phyloP scores from a whole-genome alignment of 306 rosid species.

The Comarum palustre region DNA sequence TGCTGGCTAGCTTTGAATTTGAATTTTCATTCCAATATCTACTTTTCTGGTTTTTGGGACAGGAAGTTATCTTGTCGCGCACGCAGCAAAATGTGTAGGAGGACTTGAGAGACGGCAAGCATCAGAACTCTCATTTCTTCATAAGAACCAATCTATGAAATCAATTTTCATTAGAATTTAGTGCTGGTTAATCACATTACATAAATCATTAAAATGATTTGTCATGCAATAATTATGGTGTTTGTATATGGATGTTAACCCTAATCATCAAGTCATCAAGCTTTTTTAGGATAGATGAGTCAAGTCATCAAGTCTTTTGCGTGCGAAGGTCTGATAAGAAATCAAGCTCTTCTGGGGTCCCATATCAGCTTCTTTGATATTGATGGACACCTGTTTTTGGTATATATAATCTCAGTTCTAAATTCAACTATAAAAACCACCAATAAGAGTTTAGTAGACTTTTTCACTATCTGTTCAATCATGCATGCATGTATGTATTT shows the following conservation, averaged over 20 bases:
- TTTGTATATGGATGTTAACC: neutral
- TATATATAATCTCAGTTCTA: conserved; percentile 20
- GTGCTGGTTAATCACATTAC: neutral
- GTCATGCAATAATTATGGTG: neutral
- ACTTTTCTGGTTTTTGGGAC: conserved; percentile 2
- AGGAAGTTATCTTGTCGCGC: conserved; percentile 20
- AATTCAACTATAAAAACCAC: neutral
- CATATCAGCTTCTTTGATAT: conserved; percentile 20
- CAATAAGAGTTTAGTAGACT: neutral
- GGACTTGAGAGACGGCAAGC: conserved; percentile 26
- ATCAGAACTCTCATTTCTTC: neutral
- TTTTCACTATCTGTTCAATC: neutral
- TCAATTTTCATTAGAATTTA: neutral
- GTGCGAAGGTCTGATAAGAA: conserved; percentile 39
- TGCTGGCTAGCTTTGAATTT: no score
- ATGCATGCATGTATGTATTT: neutral
- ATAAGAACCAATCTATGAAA: neutral
- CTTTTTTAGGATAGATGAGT: neutral
- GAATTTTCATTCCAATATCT: neutral
- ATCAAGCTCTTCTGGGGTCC: conserved; percentile 32
- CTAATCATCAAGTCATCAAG: neutral
- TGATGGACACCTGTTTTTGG: conserved; percentile 21
- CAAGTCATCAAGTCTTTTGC: conserved; percentile 49
- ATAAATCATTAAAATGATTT: neutral
- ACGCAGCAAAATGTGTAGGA: conserved; percentile 9